Evolutionary conservation across 441 rosid species (phyloP).

Genomic region (Gossypium aridum): DNA sequence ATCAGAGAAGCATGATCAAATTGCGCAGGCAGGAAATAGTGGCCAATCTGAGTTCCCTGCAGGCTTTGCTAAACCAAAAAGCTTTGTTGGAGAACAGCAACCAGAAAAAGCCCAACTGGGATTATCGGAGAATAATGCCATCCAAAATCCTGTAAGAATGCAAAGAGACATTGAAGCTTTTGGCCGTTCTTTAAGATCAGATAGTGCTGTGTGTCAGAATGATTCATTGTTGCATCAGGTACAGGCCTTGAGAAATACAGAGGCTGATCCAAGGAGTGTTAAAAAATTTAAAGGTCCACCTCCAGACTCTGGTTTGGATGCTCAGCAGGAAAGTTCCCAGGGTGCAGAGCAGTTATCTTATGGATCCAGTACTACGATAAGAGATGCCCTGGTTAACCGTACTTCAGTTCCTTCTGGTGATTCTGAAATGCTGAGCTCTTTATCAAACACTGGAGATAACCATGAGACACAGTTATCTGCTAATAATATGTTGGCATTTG

Average conservation of each 20-base stretch:
- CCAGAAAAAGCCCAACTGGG: conserved; percentile 23
- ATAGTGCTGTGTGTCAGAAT: conserved; percentile 30
- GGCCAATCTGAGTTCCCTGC: conserved; percentile 30
- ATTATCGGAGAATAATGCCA: conserved; percentile 21
- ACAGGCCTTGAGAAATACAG: conserved; percentile 41
- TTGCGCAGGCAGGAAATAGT: conserved; percentile 28
- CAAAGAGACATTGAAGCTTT: conserved; percentile 48
- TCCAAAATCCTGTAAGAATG: conserved; percentile 25
- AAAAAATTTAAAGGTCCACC: conserved; percentile 37
- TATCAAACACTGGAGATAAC: conserved; percentile 29
- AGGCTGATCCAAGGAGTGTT: conserved; percentile 37
- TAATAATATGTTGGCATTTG: conserved; percentile 26
- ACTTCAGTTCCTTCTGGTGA: conserved; percentile 31
- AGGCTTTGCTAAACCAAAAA: conserved; percentile 19
- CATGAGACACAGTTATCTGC: conserved; percentile 23
- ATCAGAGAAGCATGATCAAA: conserved; percentile 33
- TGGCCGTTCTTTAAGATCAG: conserved; percentile 43
- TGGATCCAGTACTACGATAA: conserved; percentile 22
- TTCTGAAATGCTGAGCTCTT: conserved; percentile 31
- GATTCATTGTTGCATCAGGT: conserved; percentile 39
- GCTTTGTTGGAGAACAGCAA: conserved; percentile 25
- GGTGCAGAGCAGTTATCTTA: conserved; percentile 23
- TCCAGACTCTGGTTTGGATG: conserved; percentile 26
- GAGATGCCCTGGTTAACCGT: conserved; percentile 17
- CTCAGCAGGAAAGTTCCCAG: conserved; percentile 21